Conservation (phyloP, 129 eudicot species). For the Lonicera japonica region DNA sequence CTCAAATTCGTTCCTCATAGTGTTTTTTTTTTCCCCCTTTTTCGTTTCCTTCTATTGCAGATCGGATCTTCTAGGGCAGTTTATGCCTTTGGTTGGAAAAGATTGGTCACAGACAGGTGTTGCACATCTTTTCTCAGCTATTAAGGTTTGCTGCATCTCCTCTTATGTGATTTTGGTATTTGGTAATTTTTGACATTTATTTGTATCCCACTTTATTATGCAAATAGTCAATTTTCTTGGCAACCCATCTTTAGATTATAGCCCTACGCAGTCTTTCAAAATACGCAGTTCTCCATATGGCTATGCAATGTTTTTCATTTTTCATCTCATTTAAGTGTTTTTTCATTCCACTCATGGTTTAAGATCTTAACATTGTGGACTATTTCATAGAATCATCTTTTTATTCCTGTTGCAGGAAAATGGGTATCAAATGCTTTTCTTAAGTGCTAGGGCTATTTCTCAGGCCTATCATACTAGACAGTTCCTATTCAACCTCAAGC, state of each 20-base stretch:
- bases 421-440: conserved; percentile 87
- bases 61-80: conserved; percentile 98
- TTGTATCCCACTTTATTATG: background rate
- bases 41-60: conserved; percentile 38
- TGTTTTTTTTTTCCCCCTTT: no score
- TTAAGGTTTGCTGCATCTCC: conserved; percentile 50
- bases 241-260: no score
- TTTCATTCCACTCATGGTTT: background rate
- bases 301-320: no score
- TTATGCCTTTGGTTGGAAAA: conserved; percentile 98
- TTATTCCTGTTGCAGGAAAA: conserved; percentile 96
- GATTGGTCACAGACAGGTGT: conserved; percentile 99
- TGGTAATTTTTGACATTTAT: background rate
- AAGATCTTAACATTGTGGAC: background rate
- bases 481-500: conserved; percentile 80
- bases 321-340: no score
- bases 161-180: background rate
- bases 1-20: no score
- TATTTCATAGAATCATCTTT: conserved; percentile 1
- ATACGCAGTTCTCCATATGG: no score
- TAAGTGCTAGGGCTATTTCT: conserved; percentile 94
- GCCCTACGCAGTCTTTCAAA: no score
- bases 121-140: conserved; percentile 88
- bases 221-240: no score
- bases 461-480: conserved; percentile 85